These are phyloP conservation scores for Hirschfeldia incana DNA, from an alignment of 345 rosid species.

Conservation along the genomic window DNA sequence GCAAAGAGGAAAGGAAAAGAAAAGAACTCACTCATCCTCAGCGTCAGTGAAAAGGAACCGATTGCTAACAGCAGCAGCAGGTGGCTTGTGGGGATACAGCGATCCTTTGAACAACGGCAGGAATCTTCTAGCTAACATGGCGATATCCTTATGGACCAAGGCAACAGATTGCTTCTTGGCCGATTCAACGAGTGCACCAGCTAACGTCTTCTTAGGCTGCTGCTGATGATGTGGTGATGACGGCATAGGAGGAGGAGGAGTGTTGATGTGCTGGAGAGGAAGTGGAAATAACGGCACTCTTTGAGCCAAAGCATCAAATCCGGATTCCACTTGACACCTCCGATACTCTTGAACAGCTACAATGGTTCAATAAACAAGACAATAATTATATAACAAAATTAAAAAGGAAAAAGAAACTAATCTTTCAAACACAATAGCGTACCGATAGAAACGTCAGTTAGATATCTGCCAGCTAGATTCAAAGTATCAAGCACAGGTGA, in stretches of 20 bases:
- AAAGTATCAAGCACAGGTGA: conserved; percentile 62
- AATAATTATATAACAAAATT: conserved; percentile 6
- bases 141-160: conserved; percentile 75
- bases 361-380: conserved; percentile 36
- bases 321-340: conserved; percentile 53
- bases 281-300: conserved; percentile 73
- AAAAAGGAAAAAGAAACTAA: conserved; percentile 14
- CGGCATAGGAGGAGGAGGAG: conserved; percentile 38
- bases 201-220: conserved; percentile 72
- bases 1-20: conserved; percentile 24
- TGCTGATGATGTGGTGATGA: conserved; percentile 51
- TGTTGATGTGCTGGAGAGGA: conserved; percentile 45
- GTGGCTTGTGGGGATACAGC: conserved; percentile 89
- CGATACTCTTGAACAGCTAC: conserved; percentile 68
- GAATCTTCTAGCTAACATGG: conserved; percentile 69
- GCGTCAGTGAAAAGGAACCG: conserved; percentile 89
- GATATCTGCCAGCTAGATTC: conserved; percentile 56
- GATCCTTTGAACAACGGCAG: conserved; percentile 62
- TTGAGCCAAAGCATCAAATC: conserved; percentile 52
- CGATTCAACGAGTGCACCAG: conserved; percentile 79
- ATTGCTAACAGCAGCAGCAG: conserved; percentile 65
- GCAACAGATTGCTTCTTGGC: conserved; percentile 85
- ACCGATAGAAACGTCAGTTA: conserved; percentile 67
- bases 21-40: conserved; percentile 85
- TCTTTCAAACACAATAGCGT: conserved; percentile 25